These are phyloP conservation scores for Puccinia hordei DNA, from an alignment of 1,284 basidiomycete genomes.

Conservation along the genomic window DNA sequence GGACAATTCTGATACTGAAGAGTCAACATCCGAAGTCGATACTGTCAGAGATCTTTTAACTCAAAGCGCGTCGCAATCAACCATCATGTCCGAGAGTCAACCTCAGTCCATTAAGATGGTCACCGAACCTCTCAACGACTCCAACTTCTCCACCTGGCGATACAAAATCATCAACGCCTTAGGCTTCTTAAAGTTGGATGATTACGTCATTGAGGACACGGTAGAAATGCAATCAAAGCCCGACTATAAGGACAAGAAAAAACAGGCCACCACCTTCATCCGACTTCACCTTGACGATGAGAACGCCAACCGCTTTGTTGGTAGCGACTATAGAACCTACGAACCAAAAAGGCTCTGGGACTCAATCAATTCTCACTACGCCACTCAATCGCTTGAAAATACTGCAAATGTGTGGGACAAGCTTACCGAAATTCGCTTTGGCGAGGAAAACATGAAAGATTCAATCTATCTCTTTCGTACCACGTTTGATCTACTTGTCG, in stretches of 20 bases:
- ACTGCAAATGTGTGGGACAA: not conserved
- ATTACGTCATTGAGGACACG: not conserved
- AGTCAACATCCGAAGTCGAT: no score
- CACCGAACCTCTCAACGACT: not conserved
- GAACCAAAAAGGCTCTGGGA: not conserved
- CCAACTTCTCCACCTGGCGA: not conserved
- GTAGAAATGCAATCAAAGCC: no score
- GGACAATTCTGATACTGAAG: no score
- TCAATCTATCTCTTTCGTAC: not conserved
- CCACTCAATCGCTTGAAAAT: not conserved
- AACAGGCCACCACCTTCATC: slow-evolving; percentile 7
- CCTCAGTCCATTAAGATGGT: no score
- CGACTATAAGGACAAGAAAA: not conserved
- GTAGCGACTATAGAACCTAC: not conserved
- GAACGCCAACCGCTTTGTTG: not conserved
- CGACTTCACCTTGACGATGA: not conserved
- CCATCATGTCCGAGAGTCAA: no score
- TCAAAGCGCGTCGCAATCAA: no score
- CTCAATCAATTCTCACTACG: not conserved
- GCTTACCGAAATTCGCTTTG: not conserved
- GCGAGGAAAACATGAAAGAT: not conserved
- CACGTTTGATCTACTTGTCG: not conserved
- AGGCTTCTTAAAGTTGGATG: not conserved
- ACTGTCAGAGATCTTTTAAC: no score
- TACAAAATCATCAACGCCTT: not conserved